These are phyloP conservation scores for Trichomonas gallinae DNA, from an alignment of 208 protist genomes.

Conservation along the genomic window DNA sequence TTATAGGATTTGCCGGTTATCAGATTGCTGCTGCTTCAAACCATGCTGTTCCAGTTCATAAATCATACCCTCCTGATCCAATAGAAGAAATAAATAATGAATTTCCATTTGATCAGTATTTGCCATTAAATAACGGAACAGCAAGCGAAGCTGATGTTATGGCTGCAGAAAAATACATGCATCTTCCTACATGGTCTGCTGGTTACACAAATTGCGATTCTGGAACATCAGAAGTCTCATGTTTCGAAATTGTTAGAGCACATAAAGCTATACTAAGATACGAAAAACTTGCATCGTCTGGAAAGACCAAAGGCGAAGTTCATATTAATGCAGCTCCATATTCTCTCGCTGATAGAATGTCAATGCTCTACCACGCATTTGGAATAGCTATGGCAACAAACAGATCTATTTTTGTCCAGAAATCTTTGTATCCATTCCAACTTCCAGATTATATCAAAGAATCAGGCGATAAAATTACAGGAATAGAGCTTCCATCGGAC, in stretches of 20 bases:
- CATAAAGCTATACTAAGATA: background rate
- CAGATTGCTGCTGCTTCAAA: too few species aligned
- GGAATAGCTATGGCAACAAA: background rate
- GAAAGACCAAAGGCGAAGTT: background rate
- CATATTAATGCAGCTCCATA: background rate
- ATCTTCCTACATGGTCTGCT: background rate
- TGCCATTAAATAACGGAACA: background rate
- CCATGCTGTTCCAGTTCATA: background rate
- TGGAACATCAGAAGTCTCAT: background rate
- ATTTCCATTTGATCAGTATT: background rate
- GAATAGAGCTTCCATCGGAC: background rate
- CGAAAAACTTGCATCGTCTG: too few species aligned
- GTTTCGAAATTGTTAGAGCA: background rate
- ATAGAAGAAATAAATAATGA: background rate
- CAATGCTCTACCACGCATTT: conserved; percentile 2
- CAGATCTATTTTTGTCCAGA: background rate
- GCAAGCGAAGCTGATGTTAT: background rate
- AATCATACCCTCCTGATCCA: background rate
- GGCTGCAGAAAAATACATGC: background rate
- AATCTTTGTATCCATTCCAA: background rate
- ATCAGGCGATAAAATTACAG: background rate
- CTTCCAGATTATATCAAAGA: background rate
- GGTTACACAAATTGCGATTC: background rate
- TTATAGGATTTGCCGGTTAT: too few species aligned
- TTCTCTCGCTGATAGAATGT: background rate